These are phyloP conservation scores for Trichosporon asahii DNA, from an alignment of 1,284 basidiomycete genomes.

Conservation along the genomic window DNA sequence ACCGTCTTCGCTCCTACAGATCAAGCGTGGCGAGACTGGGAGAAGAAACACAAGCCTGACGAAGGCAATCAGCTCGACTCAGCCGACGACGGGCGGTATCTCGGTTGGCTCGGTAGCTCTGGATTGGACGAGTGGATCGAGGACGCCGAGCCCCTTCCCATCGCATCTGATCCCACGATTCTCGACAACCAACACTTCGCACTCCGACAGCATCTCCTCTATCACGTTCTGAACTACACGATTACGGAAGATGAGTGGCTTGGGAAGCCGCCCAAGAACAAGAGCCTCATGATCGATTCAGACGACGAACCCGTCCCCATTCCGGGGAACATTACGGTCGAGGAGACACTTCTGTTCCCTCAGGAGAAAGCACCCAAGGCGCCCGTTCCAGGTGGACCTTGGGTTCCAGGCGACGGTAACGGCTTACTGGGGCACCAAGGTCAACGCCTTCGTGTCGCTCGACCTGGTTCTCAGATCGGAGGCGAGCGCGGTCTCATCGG, in stretches of 20 bases:
- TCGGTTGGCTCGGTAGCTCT: slow-evolving; percentile 35
- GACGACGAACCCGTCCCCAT: background rate
- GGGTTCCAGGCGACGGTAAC: slow-evolving; percentile 68
- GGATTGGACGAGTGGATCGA: slow-evolving; percentile 39
- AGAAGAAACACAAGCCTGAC: slow-evolving; percentile 31
- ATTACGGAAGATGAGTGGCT: slow-evolving; percentile 51
- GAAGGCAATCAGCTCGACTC: background rate
- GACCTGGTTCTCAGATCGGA: slow-evolving; percentile 51
- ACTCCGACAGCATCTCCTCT: slow-evolving; percentile 86
- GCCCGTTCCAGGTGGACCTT: slow-evolving; percentile 65
- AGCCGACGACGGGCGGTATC: background rate
- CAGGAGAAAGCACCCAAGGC: slow-evolving; percentile 49
- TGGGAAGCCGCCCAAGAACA: background rate
- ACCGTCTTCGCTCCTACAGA: slow-evolving; percentile 96
- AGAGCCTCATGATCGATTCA: background rate
- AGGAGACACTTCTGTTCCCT: slow-evolving; percentile 70
- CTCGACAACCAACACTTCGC: slow-evolving; percentile 67
- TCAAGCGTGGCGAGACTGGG: slow-evolving; percentile 64
- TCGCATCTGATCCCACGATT: slow-evolving; percentile 10
- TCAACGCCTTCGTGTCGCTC: slow-evolving; percentile 69
- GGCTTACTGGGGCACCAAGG: slow-evolving; percentile 77
- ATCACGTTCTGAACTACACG: slow-evolving; percentile 88
- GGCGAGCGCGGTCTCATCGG: slow-evolving; percentile 60
- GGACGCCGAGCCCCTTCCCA: slow-evolving; percentile 9
- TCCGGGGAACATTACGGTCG: slow-evolving; percentile 39